phyloP scores from a whole-genome alignment of 139 green algal genomes.

The Chlamydomonas asymmetrica region DNA sequence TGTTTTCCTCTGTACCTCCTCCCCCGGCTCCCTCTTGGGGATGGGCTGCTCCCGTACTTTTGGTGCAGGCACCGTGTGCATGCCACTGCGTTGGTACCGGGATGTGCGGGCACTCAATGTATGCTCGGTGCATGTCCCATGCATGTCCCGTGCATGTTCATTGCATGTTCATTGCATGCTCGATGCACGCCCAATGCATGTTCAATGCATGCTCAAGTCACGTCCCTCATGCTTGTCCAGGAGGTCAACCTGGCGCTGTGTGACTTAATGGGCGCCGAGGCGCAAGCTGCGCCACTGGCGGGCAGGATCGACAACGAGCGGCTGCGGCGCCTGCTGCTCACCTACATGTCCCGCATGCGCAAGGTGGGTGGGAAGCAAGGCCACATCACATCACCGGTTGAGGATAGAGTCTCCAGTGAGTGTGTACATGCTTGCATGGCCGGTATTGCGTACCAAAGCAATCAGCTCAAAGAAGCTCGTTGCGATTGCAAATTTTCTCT shows the following conservation, averaged over 20 bases:
- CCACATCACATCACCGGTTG: too few species aligned
- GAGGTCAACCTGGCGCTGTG: constrained; percentile 24
- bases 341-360: too few species aligned
- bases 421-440: too few species aligned
- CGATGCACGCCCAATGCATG: background rate
- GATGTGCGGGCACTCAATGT: constrained; percentile 6
- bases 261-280: constrained; percentile 14
- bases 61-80: background rate
- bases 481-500: too few species aligned
- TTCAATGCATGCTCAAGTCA: background rate
- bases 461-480: too few species aligned
- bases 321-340: constrained; percentile 35
- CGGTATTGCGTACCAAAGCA: too few species aligned
- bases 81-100: background rate
- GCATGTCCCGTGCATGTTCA: background rate
- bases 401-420: too few species aligned
- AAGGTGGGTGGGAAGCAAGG: too few species aligned
- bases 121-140: background rate
- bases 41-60: too few species aligned
- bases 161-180: background rate
- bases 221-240: constrained; percentile 9
- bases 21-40: too few species aligned
- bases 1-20: background rate
- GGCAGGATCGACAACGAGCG: constrained; percentile 49
- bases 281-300: background rate